Base-by-base conservation (phyloP, 495 filamentous ascomycete species). In the Platismatia glauca region DNA sequence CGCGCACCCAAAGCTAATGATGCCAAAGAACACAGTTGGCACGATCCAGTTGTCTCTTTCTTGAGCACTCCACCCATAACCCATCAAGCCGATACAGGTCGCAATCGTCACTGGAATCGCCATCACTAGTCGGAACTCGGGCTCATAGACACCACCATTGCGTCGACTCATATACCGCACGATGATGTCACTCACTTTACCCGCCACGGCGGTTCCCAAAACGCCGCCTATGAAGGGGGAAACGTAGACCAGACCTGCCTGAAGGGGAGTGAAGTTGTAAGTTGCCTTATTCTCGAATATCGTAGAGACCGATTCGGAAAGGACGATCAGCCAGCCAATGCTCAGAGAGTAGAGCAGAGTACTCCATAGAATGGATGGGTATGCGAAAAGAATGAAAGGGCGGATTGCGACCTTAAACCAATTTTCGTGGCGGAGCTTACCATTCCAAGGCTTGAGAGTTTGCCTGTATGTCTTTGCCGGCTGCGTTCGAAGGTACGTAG, bases 71-170 rank as follows among this genome's bases (percentile, higher is more conserved):
- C 93, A 97, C 7, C 93, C 93, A 70, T 92, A 97, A 13, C 90
- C 93, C 82, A 96, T 94, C 44, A 97, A 78, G 4, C 93, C 94
- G 37, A 93, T 86, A 9, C 85, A 84, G 0, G 93, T 97, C 18
- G 85, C 82, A 55, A 97, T 64, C 0, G 86, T 82, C 22, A 97
- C 83, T 4, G 92, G 93, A 34, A 88, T 75, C 4, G 85, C 90
- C 93, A 98, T 97, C 58, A 96, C 84, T 16, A 97, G 82, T 29
- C 93, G 81, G 73, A 96, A 97, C 75, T 98, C 93, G 3, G 93
- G 93, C 74, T 97, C 94, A 74, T 97, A 98, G 18, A 98, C 78
- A 11, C 94, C 94, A 20, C 86, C 89, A 67, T 98, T 98, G n/a
- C 85, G 81, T 20, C 84, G 79, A 9, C 87, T 83, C 86, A 98